These are phyloP conservation scores for Cantharellus anzutake DNA, from an alignment of 768 basidiomycete species.

Conservation along the genomic window DNA sequence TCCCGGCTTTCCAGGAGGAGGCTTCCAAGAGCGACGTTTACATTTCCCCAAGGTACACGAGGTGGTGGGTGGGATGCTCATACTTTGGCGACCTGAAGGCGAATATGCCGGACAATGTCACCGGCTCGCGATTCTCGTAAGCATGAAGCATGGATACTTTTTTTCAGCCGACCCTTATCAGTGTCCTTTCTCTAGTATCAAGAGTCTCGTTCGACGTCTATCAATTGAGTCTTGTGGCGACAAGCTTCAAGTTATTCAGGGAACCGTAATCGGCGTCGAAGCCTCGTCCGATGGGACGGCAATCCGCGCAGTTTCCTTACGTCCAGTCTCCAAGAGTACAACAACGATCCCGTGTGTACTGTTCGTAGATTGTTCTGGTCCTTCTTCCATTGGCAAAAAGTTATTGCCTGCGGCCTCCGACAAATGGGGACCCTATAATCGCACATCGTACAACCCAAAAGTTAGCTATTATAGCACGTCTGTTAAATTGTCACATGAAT, in stretches of 20 bases:
- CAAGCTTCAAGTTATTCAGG: neutral
- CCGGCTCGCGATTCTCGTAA: neutral
- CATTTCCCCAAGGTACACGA: neutral
- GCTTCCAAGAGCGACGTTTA: neutral
- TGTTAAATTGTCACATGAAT: neutral
- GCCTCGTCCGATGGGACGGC: neutral
- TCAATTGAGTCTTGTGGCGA: neutral
- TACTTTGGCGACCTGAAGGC: neutral
- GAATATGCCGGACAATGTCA: neutral
- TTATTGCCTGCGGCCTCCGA: neutral
- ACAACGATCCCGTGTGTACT: neutral
- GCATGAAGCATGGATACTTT: neutral
- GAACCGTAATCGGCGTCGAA: neutral
- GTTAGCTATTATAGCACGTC: neutral
- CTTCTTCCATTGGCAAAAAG: neutral
- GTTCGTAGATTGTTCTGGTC: neutral
- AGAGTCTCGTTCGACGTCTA: neutral
- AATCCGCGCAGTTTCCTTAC: neutral
- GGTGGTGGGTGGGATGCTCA: neutral
- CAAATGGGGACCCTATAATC: neutral
- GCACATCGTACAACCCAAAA: neutral
- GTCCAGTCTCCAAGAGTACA: neutral
- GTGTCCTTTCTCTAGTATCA: neutral
- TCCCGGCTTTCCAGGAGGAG: neutral
- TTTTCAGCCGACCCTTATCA: neutral